These are phyloP conservation scores for Favolaschia claudopus DNA, from an alignment of 768 basidiomycete species.

Conservation along the genomic window DNA sequence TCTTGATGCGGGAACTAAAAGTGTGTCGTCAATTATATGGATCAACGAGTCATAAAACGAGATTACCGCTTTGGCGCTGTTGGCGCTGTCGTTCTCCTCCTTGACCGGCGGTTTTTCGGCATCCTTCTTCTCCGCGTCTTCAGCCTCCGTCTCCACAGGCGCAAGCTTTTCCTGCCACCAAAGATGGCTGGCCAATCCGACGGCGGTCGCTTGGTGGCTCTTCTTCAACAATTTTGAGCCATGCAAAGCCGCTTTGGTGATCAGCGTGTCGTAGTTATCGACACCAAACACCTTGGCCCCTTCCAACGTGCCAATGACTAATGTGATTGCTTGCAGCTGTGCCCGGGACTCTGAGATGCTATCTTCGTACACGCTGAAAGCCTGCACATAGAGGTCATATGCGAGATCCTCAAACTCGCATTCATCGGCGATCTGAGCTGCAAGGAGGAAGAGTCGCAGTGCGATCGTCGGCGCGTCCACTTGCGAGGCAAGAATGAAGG, in stretches of 20 bases:
- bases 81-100: constrained; percentile 53
- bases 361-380: constrained; percentile 98
- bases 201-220: constrained; percentile 96
- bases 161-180: constrained; percentile 92
- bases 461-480: constrained; percentile 94
- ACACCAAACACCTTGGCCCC: constrained; percentile 89
- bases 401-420: constrained; percentile 95
- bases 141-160: constrained; percentile 47
- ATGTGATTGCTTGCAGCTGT: constrained; percentile 95
- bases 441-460: constrained; percentile 92
- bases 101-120: constrained; percentile 46
- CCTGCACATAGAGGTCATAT: constrained; percentile 98
- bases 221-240: constrained; percentile 97
- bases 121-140: constrained; percentile 40
- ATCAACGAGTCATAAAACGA: constrained; percentile 12
- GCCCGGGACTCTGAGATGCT: constrained; percentile 95
- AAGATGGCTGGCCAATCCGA: constrained; percentile 92
- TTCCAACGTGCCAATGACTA: constrained; percentile 91
- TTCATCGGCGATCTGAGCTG: constrained; percentile 94
- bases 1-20: constrained; percentile 85
- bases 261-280: constrained; percentile 97
- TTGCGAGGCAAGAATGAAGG: constrained; percentile 90
- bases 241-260: constrained; percentile 98
- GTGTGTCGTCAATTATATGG: background rate
- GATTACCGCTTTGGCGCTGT: constrained; percentile 63